These are phyloP conservation scores for Aureobasidium namibiae DNA, from an alignment of 2,329 filamentous ascomycete genomes.

Conservation along the genomic window DNA sequence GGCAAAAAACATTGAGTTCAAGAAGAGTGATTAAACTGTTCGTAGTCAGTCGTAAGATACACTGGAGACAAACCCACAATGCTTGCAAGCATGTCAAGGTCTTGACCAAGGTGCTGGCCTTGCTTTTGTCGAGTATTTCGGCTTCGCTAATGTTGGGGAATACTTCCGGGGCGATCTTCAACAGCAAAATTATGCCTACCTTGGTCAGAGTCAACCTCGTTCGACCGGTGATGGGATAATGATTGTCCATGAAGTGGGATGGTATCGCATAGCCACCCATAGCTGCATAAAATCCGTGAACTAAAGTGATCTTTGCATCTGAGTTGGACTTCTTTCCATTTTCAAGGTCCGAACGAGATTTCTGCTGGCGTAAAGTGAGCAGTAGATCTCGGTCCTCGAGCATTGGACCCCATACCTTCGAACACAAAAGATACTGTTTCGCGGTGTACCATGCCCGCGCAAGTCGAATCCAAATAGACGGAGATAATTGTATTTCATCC, in stretches of 20 bases:
- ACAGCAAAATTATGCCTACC: not conserved
- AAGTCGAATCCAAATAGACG: no score
- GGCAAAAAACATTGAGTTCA: conserved; percentile 19
- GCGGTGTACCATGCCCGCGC: not conserved
- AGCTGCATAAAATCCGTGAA: not conserved
- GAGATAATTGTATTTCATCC: not conserved
- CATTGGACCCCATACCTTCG: not conserved
- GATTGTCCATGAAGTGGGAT: not conserved
- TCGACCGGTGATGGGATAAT: not conserved
- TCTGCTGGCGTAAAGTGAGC: not conserved
- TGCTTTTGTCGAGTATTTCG: conserved; percentile 16
- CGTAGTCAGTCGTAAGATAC: conserved; percentile 15
- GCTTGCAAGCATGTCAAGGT: conserved; percentile 16
- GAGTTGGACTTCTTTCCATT: no score
- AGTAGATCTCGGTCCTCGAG: no score
- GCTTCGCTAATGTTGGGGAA: not conserved
- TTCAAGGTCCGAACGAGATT: not conserved
- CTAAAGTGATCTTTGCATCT: not conserved
- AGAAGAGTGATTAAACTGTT: conserved; percentile 17
- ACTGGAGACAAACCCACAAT: conserved; percentile 19
- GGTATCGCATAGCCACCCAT: not conserved
- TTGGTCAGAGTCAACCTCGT: not conserved
- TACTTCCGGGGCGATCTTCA: not conserved
- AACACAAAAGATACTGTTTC: not conserved
- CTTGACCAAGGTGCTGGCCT: conserved; percentile 17